Evolutionary conservation across 1,139 yeast genomes (phyloP), one percentile per base, ranked within the genome.

Genomic region (Meyerozyma guilliermondii): DNA sequence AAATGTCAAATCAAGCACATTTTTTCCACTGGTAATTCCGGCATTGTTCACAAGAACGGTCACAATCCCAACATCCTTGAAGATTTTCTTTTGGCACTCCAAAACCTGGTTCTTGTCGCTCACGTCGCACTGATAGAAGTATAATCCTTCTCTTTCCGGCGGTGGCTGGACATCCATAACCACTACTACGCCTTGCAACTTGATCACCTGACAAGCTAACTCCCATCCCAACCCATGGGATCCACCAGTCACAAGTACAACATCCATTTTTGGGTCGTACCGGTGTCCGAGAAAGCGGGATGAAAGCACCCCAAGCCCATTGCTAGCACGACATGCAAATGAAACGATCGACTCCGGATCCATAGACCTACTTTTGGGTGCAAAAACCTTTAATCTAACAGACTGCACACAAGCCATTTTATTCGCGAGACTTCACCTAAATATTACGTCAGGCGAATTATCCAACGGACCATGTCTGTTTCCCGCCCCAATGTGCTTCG

Each of bases 241-340:
- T 0, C 96, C 97, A 1, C 97, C 97, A 0, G 97, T 89, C 22
- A 91, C 67, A n/a, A 88, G 60, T 0, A 82, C 83, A 10, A 84
- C 65, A 52, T 86, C 88, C 20, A 65, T 60, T 41, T 50, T 52
- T 0, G 78, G 70, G 34, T 80, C 83, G 48, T 74, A 74, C 10
- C 63, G 65, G 43, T 70, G 74, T 1, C 36, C 87, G 87, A 18
- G 80, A 58, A 2, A 76, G 35, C 2, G 60, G 38, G 31, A 68
- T 66, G 2, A 77, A 68, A 6, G 63, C 37, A 6, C 49, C 52
- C 35, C 68, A 17, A 66, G 50, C 9, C 55, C 50, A 42, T 61
- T 63, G 54, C 74, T 71, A 11, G 55, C 42, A 27, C 50, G 53
- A 41, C 47, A 49, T 36, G 45, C 30, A 43, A 43, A 4, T 3